A percentile compares a stretch with the other conserved stretches of the same genome.
Conservation (phyloP, 179 eudicot genomes). For the Spinacia oleracea region DNA sequence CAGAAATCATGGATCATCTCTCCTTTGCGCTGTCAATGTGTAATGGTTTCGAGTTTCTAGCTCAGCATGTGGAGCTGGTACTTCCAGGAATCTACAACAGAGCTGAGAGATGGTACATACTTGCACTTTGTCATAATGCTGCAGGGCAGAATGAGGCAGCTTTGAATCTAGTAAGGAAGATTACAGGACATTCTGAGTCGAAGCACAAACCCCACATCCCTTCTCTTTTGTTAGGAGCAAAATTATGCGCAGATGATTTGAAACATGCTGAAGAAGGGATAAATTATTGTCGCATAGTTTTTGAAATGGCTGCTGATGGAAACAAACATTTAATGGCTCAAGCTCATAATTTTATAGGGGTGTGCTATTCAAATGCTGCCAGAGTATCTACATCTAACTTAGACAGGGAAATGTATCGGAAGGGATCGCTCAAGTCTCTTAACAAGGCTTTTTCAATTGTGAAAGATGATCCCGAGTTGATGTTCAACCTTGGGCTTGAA, state of each 20-base stretch:
- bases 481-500: constrained; percentile 60
- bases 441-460: constrained; percentile 37
- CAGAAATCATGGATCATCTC: constrained; percentile 67
- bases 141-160: constrained; percentile 67
- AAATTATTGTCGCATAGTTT: constrained; percentile 42
- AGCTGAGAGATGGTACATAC: constrained; percentile 85
- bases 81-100: constrained; percentile 69
- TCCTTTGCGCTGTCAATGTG: constrained; percentile 71
- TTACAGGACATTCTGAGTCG: constrained; percentile 40
- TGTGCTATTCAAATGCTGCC: constrained; percentile 79
- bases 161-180: constrained; percentile 57
- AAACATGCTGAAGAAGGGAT: constrained; percentile 66
- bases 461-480: constrained; percentile 56
- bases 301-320: constrained; percentile 34
- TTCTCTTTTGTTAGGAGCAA: constrained; percentile 76
- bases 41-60: constrained; percentile 66
- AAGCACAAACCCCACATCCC: constrained; percentile 54
- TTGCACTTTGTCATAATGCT: constrained; percentile 83
- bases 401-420: constrained; percentile 50
- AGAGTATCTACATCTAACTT: constrained; percentile 50
- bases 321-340: constrained; percentile 54
- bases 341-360: constrained; percentile 72
- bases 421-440: constrained; percentile 50
- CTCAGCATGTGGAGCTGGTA: constrained; percentile 65
- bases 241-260: constrained; percentile 60